Percentiles rank a stretch among this genome's conserved stretches.
These are phyloP conservation scores for Bruguiera gymnorhiza DNA, from an alignment of 345 rosid species.

Conservation along the genomic window DNA sequence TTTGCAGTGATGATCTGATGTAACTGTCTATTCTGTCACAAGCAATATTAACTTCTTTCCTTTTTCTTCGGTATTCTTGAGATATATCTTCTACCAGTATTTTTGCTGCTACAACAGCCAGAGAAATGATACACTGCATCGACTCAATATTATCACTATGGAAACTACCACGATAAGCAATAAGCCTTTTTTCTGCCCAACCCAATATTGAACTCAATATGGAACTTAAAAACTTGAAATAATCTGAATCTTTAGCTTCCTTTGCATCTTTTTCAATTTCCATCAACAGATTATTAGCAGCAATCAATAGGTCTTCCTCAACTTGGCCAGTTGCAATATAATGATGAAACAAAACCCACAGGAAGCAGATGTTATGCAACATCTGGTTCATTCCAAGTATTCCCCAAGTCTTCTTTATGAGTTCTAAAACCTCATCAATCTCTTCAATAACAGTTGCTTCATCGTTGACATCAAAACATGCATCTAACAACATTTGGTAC, in stretches of 20 bases:
- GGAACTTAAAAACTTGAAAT: constrained; percentile 74
- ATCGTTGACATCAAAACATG: constrained; percentile 75
- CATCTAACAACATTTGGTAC: constrained; percentile 77
- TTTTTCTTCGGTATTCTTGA: constrained; percentile 72
- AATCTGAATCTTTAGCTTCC: constrained; percentile 73
- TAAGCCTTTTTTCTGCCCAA: constrained; percentile 96
- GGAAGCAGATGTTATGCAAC: constrained; percentile 80
- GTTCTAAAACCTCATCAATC: constrained; percentile 91
- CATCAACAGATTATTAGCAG: constrained; percentile 63
- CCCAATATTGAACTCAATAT: constrained; percentile 71
- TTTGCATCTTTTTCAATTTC: constrained; percentile 97
- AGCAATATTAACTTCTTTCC: constrained; percentile 39
- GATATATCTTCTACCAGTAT: constrained; percentile 91
- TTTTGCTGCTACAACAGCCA: constrained; percentile 81
- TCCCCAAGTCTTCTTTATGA: constrained; percentile 88
- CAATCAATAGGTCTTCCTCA: constrained; percentile 73
- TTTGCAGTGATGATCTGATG: constrained; percentile 84
- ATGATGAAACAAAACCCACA: constrained; percentile 85
- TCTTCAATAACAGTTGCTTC: constrained; percentile 76
- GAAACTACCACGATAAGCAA: constrained; percentile 84
- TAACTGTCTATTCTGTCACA: constrained; percentile 68
- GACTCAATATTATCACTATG: constrained; percentile 60
- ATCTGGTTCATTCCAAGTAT: constrained; percentile 81
- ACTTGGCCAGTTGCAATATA: constrained; percentile 78
- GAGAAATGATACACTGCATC: constrained; percentile 79